These are phyloP conservation scores for Abelmoschus esculentus DNA, from an alignment of 345 rosid genomes.

Conservation along the genomic window DNA sequence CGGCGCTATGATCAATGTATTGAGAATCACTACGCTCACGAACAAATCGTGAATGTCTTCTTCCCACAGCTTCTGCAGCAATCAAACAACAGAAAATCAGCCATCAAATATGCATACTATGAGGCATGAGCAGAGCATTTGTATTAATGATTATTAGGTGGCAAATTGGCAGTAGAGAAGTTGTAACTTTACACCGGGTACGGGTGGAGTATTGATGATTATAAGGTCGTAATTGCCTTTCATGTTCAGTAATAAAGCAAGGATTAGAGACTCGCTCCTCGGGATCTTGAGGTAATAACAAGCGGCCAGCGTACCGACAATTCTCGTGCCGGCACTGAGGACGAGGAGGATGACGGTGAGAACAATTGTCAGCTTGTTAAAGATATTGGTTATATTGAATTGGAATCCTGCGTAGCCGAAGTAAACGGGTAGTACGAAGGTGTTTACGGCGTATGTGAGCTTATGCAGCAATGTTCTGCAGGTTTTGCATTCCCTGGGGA, in stretches of 20 bases:
- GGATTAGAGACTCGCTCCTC: conserved; percentile 34
- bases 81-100: not conserved
- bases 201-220: conserved; percentile 19
- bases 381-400: conserved; percentile 21
- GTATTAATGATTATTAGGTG: not conserved
- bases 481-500: conserved; percentile 77
- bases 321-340: conserved; percentile 43
- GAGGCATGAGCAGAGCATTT: not conserved
- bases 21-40: conserved; percentile 44
- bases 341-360: conserved; percentile 22
- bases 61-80: conserved; percentile 36
- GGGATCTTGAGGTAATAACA: conserved; percentile 51
- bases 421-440: conserved; percentile 70
- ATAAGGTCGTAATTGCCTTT: conserved; percentile 70
- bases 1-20: conserved; percentile 51
- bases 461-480: conserved; percentile 54
- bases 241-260: conserved; percentile 47
- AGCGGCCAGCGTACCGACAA: conserved; percentile 48
- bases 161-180: not conserved
- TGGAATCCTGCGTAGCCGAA: conserved; percentile 79
- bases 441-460: conserved; percentile 55
- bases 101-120: not conserved
- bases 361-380: not conserved
- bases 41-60: conserved; percentile 39
- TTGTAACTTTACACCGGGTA: not conserved